Percentiles rank a stretch among this genome's conserved stretches.
Evolutionary conservation across 2,329 filamentous ascomycete species (phyloP).

Genomic region (Cadophora sp.): DNA sequence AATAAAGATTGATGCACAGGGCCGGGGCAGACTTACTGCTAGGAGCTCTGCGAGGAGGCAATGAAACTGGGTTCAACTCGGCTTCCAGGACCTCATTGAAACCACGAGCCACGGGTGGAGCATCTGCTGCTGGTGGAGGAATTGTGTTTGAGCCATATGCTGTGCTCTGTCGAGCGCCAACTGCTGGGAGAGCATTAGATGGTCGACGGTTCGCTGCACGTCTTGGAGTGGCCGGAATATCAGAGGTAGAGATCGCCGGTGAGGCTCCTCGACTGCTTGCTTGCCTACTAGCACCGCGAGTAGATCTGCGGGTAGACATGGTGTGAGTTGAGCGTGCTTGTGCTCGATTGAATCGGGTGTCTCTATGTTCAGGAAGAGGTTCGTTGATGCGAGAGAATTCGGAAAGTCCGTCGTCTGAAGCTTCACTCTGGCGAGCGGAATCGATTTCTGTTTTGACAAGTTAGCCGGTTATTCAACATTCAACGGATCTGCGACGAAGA

Average conservation of each 20-base stretch:
- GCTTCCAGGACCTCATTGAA: slow-evolving; percentile 30
- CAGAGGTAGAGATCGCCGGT: slow-evolving; percentile 28
- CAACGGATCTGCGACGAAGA: neutral
- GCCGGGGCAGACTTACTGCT: slow-evolving; percentile 20
- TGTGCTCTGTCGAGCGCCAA: slow-evolving; percentile 35
- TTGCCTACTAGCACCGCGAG: slow-evolving; percentile 36
- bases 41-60: neutral
- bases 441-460: slow-evolving; percentile 2
- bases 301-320: slow-evolving; percentile 40
- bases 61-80: slow-evolving; percentile 32
- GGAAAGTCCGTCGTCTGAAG: slow-evolving; percentile 5
- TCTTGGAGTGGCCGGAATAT: slow-evolving; percentile 31
- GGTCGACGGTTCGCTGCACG: slow-evolving; percentile 26
- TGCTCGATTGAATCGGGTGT: neutral
- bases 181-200: slow-evolving; percentile 30
- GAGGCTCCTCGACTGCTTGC: slow-evolving; percentile 33
- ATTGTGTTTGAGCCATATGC: slow-evolving; percentile 41
- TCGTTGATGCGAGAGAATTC: slow-evolving; percentile 5
- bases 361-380: neutral
- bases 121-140: slow-evolving; percentile 25
- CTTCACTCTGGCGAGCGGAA: slow-evolving; percentile 4
- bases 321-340: neutral
- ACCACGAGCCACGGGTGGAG: slow-evolving; percentile 26
- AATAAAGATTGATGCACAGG: slow-evolving; percentile 13
- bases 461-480: neutral